Base-by-base conservation (phyloP, 164 flowering plant genomes). In the Stephania japonica region DNA sequence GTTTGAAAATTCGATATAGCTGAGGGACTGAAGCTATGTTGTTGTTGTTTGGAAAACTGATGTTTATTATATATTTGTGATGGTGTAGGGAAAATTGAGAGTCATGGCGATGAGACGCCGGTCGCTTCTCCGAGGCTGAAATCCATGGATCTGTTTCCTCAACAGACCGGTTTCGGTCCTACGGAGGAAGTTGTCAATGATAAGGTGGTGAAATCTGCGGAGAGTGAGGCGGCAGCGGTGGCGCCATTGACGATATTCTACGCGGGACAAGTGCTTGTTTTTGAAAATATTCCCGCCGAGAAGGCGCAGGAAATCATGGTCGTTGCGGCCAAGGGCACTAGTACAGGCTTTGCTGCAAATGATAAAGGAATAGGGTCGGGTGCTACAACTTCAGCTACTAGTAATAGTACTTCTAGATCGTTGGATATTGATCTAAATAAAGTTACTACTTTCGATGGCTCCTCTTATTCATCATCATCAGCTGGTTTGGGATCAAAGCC, bases 161-260 rank as follows among this genome's bases (percentile, higher is more conserved):
- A 80, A 66, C 79, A 72, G 68, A 56, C 84, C 10, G 85, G 83
- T 27, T 80, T 83, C 67, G 77, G 65, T 67, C 14, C 78, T 76
- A 27, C 72, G 73, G 47, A 69, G 21, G 64, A 59, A 6, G 21
- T 19, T 6, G 24, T 19, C 6, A 59, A 56, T 32, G 2, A 32
- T 32, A 32, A 32, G 38, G 38, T n/a, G n/a, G n/a, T n/a, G 13
- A 85, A 72, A 63, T 75, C n/a, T 27, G 59, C 65, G 42, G 79
- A 56, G n/a, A 56, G 0, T 56, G 6, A 3, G 62, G 7, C 62
- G 62, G n/a, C n/a, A 23, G 64, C 53, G 12, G 41, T 44, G 19
- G 80, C 88, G 23, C 93, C 79, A 62, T 84, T 91, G 92, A 89
- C 97, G 1, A 91, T 91, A 21, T 87, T 89, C 72, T 91, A 91